Percentiles rank a stretch among this genome's conserved stretches.
Evolutionary conservation across 768 basidiomycete genomes (phyloP).

Genomic region (Zangia roseola): DNA sequence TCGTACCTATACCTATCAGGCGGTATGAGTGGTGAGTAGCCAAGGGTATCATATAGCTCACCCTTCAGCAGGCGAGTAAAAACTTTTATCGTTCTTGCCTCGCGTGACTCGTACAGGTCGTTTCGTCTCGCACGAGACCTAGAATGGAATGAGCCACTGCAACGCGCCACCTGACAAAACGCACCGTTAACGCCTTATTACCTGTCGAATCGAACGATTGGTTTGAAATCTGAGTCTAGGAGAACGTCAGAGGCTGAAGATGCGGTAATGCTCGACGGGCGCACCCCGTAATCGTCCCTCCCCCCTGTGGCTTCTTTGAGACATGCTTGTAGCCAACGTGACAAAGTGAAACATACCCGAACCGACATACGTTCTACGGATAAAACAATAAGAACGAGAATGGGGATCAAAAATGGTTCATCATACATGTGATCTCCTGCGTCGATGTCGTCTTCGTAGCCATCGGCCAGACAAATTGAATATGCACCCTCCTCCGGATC

Average conservation of each 20-base stretch:
- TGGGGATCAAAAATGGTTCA: neutral
- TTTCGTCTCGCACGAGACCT: slow-evolving; percentile 31
- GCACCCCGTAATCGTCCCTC: slow-evolving; percentile 16
- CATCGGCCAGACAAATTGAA: slow-evolving; percentile 42
- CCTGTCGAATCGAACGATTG: slow-evolving; percentile 24
- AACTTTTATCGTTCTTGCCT: slow-evolving; percentile 20
- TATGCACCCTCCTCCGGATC: slow-evolving; percentile 36
- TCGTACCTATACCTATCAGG: slow-evolving; percentile 30
- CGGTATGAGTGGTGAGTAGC: neutral
- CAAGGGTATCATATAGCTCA: slow-evolving; percentile 4
- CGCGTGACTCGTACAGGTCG: slow-evolving; percentile 39
- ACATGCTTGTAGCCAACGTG: too few species aligned
- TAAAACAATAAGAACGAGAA: slow-evolving; percentile 1
- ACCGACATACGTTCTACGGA: slow-evolving; percentile 35
- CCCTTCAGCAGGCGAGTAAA: slow-evolving; percentile 25
- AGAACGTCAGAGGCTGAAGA: neutral
- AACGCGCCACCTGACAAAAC: neutral
- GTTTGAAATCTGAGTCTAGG: slow-evolving; percentile 20
- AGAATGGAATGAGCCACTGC: neutral
- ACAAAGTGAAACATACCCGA: slow-evolving; percentile 15
- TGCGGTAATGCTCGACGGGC: neutral
- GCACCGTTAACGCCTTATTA: slow-evolving; percentile 23
- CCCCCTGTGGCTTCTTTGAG: slow-evolving; percentile 18
- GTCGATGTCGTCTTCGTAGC: slow-evolving; percentile 43
- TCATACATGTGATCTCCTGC: slow-evolving; percentile 37